A percentile compares a stretch with the other conserved stretches of the same genome.
These are phyloP conservation scores for Cryptococcus sp. DNA, from an alignment of 1,284 basidiomycete genomes.

Conservation along the genomic window DNA sequence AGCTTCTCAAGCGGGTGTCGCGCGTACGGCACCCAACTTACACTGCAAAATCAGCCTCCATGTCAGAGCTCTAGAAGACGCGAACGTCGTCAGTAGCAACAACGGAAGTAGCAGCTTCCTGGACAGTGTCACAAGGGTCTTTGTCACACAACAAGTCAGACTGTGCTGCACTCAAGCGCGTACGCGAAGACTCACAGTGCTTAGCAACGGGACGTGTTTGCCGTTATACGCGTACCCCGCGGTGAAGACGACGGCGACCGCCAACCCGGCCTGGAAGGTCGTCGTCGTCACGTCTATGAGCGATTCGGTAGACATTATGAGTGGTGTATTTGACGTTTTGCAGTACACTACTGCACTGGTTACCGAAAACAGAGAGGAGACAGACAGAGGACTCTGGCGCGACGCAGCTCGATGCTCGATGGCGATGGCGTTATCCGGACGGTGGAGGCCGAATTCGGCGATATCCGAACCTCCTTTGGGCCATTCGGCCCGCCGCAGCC, in stretches of 20 bases:
- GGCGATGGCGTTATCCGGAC: background rate
- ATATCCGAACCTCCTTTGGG: background rate
- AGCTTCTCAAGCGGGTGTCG: background rate
- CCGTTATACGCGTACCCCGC: slow-evolving; percentile 38
- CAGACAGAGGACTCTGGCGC: too few relatives aligned
- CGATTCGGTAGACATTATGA: slow-evolving; percentile 29
- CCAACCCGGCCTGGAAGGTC: slow-evolving; percentile 37
- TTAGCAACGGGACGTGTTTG: slow-evolving; percentile 14
- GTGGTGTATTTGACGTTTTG: too few relatives aligned
- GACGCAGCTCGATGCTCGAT: too few relatives aligned
- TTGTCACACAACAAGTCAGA: background rate
- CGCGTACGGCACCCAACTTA: slow-evolving; percentile 12
- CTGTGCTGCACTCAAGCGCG: background rate
- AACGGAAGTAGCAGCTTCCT: slow-evolving; percentile 33
- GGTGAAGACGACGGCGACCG: slow-evolving; percentile 33
- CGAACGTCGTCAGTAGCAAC: slow-evolving; percentile 35
- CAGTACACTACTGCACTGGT: background rate
- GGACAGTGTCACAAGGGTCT: slow-evolving; percentile 23
- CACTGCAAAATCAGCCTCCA: slow-evolving; percentile 27
- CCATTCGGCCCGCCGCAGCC: too few relatives aligned
- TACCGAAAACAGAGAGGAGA: background rate
- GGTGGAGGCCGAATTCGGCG: background rate
- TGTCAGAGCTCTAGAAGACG: slow-evolving; percentile 26
- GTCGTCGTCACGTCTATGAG: slow-evolving; percentile 40
- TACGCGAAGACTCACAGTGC: slow-evolving; percentile 15